Evolutionary conservation across 805 yeast species (phyloP).

Genomic region (Metschnikowia peoriensis): DNA sequence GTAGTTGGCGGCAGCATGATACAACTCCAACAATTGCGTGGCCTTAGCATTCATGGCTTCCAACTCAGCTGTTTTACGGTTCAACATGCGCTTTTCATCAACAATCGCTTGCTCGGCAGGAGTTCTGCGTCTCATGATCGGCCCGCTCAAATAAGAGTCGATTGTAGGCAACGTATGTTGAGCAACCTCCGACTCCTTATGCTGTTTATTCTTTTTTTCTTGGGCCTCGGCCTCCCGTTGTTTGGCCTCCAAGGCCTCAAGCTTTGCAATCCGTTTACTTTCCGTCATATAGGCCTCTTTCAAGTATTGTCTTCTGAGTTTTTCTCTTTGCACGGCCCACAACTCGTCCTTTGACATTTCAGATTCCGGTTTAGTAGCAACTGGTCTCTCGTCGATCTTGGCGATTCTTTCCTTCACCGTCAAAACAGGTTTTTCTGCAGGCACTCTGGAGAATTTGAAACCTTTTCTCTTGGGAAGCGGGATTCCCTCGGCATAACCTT

Average conservation of each 20-base stretch:
- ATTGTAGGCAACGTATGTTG: constrained; percentile 77
- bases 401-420: constrained; percentile 61
- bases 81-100: constrained; percentile 60
- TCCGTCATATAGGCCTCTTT: constrained; percentile 59
- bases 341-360: constrained; percentile 34
- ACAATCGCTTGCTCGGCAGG: constrained; percentile 61
- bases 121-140: constrained; percentile 71
- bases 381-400: constrained; percentile 47
- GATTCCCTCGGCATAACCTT: constrained; percentile 70
- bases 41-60: constrained; percentile 53
- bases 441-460: constrained; percentile 47
- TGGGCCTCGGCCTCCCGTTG: constrained; percentile 27
- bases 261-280: constrained; percentile 44
- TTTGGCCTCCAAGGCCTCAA: constrained; percentile 29
- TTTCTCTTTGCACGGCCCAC: constrained; percentile 53
- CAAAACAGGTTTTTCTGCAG: constrained; percentile 50
- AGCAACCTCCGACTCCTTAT: constrained; percentile 51
- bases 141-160: constrained; percentile 62
- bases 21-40: constrained; percentile 60
- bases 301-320: constrained; percentile 70
- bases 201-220: constrained; percentile 24
- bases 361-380: constrained; percentile 28
- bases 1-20: constrained; percentile 65
- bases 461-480: constrained; percentile 62
- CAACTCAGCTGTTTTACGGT: constrained; percentile 58